Conservation (phyloP, 306 rosid species). For the Sindora glabra region DNA sequence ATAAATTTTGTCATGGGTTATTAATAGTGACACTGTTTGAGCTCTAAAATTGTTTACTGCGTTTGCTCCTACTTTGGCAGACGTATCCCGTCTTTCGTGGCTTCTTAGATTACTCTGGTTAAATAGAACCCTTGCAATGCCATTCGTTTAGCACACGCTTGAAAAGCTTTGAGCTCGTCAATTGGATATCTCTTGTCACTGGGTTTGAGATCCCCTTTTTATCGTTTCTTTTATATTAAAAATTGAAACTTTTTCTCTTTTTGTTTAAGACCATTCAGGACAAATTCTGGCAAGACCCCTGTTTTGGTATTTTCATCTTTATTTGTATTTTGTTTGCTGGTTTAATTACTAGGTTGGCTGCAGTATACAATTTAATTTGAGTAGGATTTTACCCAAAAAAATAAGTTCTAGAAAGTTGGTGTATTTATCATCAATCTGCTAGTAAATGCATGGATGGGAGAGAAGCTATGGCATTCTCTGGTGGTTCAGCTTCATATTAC, state of each 20-base stretch:
- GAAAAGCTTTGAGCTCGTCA: neutral
- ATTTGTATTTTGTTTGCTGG: neutral
- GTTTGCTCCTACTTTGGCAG: neutral
- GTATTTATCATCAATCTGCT: slow-evolving; percentile 20
- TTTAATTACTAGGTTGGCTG: no score
- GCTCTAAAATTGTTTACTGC: slow-evolving; percentile 8
- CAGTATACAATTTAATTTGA: slow-evolving; percentile 5
- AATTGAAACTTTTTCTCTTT: slow-evolving; percentile 11
- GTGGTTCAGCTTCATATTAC: slow-evolving; percentile 81
- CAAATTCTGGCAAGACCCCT: slow-evolving; percentile 13
- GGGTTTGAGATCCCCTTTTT: slow-evolving; percentile 2
- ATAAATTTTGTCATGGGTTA: slow-evolving; percentile 10
- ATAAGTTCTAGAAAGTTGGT: neutral
- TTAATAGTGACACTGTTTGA: slow-evolving; percentile 14
- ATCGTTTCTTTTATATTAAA: slow-evolving; percentile 3
- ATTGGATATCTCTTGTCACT: slow-evolving; percentile 22
- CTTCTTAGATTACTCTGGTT: slow-evolving; percentile 24
- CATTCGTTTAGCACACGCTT: slow-evolving; percentile 13
- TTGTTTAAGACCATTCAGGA: neutral
- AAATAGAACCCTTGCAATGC: slow-evolving; percentile 17
- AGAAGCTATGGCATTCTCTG: slow-evolving; percentile 88
- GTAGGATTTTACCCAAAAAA: slow-evolving; percentile 14
- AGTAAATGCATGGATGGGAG: slow-evolving; percentile 99
- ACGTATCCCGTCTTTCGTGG: slow-evolving; percentile 6
- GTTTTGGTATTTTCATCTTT: slow-evolving; percentile 2